phyloP scores from a whole-genome alignment of 306 rosid genomes.

The Vicia villosa region DNA sequence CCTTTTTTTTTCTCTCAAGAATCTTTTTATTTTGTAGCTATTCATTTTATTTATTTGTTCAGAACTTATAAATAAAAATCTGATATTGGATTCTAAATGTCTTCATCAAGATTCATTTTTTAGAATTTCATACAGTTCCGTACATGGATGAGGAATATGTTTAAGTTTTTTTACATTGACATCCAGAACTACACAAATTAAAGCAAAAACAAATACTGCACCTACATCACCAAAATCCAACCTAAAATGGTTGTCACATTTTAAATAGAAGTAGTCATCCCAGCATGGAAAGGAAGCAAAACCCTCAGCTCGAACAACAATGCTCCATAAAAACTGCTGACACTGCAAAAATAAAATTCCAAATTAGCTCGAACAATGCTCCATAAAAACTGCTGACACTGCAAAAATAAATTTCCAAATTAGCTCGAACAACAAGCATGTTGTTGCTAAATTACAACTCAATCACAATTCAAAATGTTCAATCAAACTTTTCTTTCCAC shows the following conservation, averaged over 20 bases:
- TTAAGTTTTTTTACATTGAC: not conserved
- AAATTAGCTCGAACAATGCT: no score
- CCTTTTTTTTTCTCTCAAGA: not conserved
- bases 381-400: no score
- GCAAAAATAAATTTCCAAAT: no score
- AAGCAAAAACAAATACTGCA: not conserved
- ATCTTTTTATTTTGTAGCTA: not conserved
- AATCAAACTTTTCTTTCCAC: no score
- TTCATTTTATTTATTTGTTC: constrained; percentile 37
- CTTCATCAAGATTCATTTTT: not conserved
- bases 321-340: not conserved
- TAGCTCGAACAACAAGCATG: no score
- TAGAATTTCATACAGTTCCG: no score
- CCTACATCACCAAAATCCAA: not conserved
- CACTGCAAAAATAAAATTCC: no score
- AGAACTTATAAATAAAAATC: not conserved
- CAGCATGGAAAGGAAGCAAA: not conserved
- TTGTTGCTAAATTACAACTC: no score
- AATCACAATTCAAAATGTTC: no score
- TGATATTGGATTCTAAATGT: no score
- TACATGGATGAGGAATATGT: not conserved
- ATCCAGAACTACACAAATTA: not conserved
- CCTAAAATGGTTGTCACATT: no score
- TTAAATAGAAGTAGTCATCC: not conserved
- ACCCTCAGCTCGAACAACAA: no score